Percentiles rank a stretch among this genome's conserved stretches.
phyloP scores from a whole-genome alignment of 352 stramenopile genomes.

The Saprolegnia diclina region DNA sequence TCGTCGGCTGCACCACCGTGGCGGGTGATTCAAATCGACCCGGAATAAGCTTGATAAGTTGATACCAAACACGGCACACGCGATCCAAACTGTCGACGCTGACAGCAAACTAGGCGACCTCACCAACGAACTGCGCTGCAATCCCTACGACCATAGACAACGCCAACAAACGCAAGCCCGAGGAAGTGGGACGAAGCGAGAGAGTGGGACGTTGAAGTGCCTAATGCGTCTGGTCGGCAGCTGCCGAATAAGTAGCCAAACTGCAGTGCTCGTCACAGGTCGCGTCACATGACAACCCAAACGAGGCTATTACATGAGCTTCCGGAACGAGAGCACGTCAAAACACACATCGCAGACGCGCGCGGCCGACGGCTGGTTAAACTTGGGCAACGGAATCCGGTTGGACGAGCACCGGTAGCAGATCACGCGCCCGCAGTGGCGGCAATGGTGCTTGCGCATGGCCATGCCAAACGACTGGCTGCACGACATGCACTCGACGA shows the following conservation, averaged over 20 bases:
- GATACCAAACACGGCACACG: too few relatives aligned
- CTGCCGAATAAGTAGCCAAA: background rate
- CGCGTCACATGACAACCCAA: background rate
- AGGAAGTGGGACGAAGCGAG: background rate
- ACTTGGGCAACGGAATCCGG: constrained; percentile 81
- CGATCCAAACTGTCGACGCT: too few relatives aligned
- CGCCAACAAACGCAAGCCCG: background rate
- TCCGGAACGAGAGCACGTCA: constrained; percentile 76
- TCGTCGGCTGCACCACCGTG: background rate
- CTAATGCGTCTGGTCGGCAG: background rate
- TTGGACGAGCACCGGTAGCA: constrained; percentile 85
- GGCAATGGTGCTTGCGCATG: constrained; percentile 81
- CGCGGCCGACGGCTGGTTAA: constrained; percentile 57
- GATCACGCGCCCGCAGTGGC: constrained; percentile 73
- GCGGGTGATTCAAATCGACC: too few relatives aligned
- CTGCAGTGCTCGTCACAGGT: background rate
- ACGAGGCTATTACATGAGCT: constrained; percentile 44
- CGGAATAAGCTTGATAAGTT: too few relatives aligned
- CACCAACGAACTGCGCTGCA: background rate
- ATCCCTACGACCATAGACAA: background rate
- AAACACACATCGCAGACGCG: constrained; percentile 82
- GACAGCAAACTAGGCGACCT: too few relatives aligned
- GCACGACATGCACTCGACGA: constrained; percentile 65
- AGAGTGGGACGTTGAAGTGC: background rate
- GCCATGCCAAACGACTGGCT: constrained; percentile 66